Percentiles rank a stretch among this genome's conserved stretches.
Conservation (phyloP, 306 rosid genomes). For the Hylodesmum podocarpum region DNA sequence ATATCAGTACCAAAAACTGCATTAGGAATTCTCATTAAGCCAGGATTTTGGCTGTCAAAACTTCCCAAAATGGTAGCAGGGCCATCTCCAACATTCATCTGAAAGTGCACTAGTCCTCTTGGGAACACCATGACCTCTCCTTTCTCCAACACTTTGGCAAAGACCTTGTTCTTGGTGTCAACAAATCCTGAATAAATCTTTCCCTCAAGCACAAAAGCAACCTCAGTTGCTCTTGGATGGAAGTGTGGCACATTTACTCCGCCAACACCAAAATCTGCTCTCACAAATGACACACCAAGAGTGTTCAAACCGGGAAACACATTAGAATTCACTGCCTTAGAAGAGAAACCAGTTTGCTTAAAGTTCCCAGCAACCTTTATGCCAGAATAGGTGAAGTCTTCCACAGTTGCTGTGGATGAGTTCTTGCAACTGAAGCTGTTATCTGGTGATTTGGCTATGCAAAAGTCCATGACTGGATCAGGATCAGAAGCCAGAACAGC, state of each 20-base stretch:
- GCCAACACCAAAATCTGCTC: slow-evolving; percentile 80
- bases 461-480: slow-evolving; percentile 83
- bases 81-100: slow-evolving; percentile 85
- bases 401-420: slow-evolving; percentile 59
- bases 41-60: slow-evolving; percentile 93
- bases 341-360: slow-evolving; percentile 58
- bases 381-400: slow-evolving; percentile 76
- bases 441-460: slow-evolving; percentile 49
- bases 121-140: slow-evolving; percentile 97
- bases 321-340: slow-evolving; percentile 61
- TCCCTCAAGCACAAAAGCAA: slow-evolving; percentile 76
- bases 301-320: slow-evolving; percentile 88
- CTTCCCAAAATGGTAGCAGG: slow-evolving; percentile 83
- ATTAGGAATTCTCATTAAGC: slow-evolving; percentile 62
- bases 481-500: slow-evolving; percentile 72
- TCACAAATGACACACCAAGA: slow-evolving; percentile 78
- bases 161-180: slow-evolving; percentile 66
- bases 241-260: slow-evolving; percentile 80
- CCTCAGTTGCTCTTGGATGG: slow-evolving; percentile 92
- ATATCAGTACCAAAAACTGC: slow-evolving; percentile 83
- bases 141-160: slow-evolving; percentile 76
- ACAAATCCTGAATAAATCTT: slow-evolving; percentile 79
- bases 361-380: slow-evolving; percentile 66
- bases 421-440: slow-evolving; percentile 61
- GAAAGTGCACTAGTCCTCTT: slow-evolving; percentile 81